phyloP scores from a whole-genome alignment of 352 stramenopile species.

The Salisapilia sapeloensis region DNA sequence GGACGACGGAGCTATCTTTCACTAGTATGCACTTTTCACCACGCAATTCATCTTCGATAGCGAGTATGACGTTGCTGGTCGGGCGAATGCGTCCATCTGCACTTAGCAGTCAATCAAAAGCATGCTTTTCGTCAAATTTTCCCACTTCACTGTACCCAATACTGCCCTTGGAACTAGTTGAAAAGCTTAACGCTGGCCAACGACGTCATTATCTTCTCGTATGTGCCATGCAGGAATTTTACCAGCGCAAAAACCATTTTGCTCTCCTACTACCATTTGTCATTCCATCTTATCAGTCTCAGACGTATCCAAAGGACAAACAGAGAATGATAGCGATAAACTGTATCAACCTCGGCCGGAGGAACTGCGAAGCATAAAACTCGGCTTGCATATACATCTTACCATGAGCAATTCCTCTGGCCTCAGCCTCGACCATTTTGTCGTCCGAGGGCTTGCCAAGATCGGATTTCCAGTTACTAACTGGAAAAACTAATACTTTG shows the following conservation, averaged over 20 bases:
- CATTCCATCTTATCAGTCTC: slow-evolving; percentile 17
- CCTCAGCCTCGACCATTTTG: slow-evolving; percentile 8
- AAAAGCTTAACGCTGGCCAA: too few relatives aligned
- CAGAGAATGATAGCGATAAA: background rate
- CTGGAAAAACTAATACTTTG: slow-evolving; percentile 52
- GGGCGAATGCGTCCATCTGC: too few relatives aligned
- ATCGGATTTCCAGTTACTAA: slow-evolving; percentile 38
- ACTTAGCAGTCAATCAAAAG: too few relatives aligned
- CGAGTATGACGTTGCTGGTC: too few relatives aligned
- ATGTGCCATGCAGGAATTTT: slow-evolving; percentile 29
- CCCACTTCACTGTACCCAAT: too few relatives aligned
- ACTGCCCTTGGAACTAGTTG: too few relatives aligned
- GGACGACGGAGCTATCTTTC: too few relatives aligned
- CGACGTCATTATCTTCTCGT: too few relatives aligned
- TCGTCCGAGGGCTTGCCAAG: slow-evolving; percentile 12
- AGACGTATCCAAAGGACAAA: background rate
- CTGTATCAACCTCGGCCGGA: slow-evolving; percentile 13
- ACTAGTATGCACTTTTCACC: too few relatives aligned
- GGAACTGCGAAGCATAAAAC: slow-evolving; percentile 24
- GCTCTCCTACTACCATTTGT: slow-evolving; percentile 25
- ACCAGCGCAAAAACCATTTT: slow-evolving; percentile 39
- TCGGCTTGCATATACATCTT: slow-evolving; percentile 41
- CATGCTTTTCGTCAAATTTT: too few relatives aligned
- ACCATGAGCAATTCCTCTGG: slow-evolving; percentile 19
- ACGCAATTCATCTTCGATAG: too few relatives aligned